Evolutionary conservation across 2,329 filamentous ascomycete species (phyloP).

Genomic region (Drechslerella coelobrocha): DNA sequence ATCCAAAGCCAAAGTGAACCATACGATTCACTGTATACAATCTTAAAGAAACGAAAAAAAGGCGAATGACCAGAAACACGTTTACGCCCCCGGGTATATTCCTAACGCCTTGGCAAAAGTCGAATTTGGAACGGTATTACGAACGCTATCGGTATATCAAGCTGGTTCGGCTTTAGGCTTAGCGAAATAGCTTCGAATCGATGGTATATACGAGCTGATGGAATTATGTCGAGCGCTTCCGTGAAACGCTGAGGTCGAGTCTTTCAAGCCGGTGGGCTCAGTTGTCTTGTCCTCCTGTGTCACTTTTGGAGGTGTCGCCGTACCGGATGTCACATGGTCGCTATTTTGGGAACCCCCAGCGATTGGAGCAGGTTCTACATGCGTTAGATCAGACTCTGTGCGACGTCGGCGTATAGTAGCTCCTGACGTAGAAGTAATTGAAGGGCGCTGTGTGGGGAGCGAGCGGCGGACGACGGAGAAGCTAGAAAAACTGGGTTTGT

Average conservation of each 20-base stretch:
- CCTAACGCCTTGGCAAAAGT: background rate
- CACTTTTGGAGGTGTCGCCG: conserved; percentile 35
- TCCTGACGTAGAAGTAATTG: conserved; percentile 12
- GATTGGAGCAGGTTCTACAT: conserved; percentile 29
- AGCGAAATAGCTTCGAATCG: conserved; percentile 36
- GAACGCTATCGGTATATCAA: conserved; percentile 5
- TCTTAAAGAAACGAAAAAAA: conserved; percentile 3
- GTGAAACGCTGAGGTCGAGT: conserved; percentile 1
- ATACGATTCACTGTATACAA: background rate
- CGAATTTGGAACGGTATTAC: conserved; percentile 7
- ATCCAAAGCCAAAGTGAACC: background rate
- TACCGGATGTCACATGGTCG: conserved; percentile 44
- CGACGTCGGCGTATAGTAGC: conserved; percentile 30
- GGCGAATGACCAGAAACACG: background rate
- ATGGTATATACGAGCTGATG: conserved; percentile 26
- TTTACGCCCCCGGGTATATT: background rate
- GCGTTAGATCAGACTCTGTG: conserved; percentile 41
- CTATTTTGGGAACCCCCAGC: conserved; percentile 13
- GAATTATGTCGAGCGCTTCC: conserved; percentile 17
- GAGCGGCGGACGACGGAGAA: conserved; percentile 38
- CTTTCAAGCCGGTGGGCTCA: background rate
- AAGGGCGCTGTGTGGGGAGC: conserved; percentile 35
- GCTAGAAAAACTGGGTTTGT: conserved; percentile 40
- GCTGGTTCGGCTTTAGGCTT: conserved; percentile 10
- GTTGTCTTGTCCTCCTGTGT: conserved; percentile 7